phyloP scores from a whole-genome alignment of 2,329 filamentous ascomycete species.

The Immersiporthe knoxdaviesiana region DNA sequence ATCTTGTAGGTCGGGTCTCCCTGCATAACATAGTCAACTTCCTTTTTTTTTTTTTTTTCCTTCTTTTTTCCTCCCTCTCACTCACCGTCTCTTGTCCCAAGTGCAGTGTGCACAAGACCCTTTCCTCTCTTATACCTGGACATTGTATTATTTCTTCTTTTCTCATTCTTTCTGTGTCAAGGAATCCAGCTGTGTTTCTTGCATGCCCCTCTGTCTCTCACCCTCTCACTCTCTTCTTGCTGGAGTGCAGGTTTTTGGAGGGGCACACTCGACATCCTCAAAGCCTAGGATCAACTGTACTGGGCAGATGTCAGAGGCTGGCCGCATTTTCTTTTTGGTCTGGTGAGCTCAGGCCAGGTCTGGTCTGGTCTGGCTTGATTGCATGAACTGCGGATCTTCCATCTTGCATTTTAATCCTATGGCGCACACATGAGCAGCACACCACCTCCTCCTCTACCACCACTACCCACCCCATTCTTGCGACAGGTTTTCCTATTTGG shows the following conservation, averaged over 20 bases:
- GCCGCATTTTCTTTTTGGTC: not conserved
- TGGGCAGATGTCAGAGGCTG: not conserved
- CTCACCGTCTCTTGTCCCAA: no score
- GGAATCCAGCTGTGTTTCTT: not conserved
- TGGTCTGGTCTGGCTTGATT: not conserved
- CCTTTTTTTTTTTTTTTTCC: no score
- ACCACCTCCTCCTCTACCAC: not conserved
- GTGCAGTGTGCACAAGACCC: no score
- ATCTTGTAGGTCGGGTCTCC: not conserved
- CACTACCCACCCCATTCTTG: not conserved
- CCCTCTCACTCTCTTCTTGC: no score
- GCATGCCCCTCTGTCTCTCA: no score
- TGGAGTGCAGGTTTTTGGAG: not conserved
- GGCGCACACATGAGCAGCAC: not conserved
- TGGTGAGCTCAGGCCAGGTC: not conserved
- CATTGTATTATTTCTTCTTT: not conserved
- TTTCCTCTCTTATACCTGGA: not conserved
- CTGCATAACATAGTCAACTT: no score
- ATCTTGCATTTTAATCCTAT: constrained; percentile 8
- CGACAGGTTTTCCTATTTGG: not conserved
- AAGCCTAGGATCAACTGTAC: not conserved
- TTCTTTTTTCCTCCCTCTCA: no score
- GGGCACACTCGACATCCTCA: not conserved
- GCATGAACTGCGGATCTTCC: constrained; percentile 18
- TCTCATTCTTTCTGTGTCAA: not conserved